Conservation (phyloP, 2,329 filamentous ascomycete genomes). For the Nemania serpens region DNA sequence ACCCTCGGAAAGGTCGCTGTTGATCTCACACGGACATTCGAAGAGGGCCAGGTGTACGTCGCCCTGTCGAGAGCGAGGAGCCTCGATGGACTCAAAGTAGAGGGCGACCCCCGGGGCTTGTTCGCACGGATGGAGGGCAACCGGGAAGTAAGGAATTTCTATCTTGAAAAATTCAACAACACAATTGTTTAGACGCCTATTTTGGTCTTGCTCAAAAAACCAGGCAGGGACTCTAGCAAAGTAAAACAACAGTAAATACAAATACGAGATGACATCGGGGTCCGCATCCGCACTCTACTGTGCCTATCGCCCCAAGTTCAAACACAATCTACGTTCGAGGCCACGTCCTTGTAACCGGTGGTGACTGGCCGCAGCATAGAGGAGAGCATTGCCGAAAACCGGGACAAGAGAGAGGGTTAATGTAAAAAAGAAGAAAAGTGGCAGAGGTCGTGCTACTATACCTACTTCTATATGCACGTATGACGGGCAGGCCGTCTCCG, state of each 20-base stretch:
- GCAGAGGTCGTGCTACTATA: constrained; percentile 1
- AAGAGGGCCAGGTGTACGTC: constrained; percentile 64
- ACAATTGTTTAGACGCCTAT: background rate
- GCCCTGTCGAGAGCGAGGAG: constrained; percentile 59
- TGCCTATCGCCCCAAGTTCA: background rate
- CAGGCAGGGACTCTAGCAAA: background rate
- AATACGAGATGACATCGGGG: background rate
- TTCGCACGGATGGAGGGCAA: background rate
- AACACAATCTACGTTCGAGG: constrained; percentile 16
- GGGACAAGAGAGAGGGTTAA: background rate
- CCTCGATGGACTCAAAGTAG: constrained; percentile 52
- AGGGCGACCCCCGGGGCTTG: constrained; percentile 31
- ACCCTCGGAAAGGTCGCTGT: constrained; percentile 50
- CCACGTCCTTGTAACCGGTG: constrained; percentile 30
- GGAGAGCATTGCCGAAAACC: too few species aligned
- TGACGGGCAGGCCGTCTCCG: too few species aligned
- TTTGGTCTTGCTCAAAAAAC: background rate
- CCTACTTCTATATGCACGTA: too few species aligned
- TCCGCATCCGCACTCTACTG: background rate
- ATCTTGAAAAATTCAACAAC: background rate
- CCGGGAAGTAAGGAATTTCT: background rate
- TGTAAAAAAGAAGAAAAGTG: background rate
- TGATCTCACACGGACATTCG: constrained; percentile 55
- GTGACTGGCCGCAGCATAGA: constrained; percentile 21
- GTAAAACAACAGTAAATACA: background rate